Base-by-base conservation (phyloP, 2,329 filamentous ascomycete genomes). In the Cordyceps tenuipes region DNA sequence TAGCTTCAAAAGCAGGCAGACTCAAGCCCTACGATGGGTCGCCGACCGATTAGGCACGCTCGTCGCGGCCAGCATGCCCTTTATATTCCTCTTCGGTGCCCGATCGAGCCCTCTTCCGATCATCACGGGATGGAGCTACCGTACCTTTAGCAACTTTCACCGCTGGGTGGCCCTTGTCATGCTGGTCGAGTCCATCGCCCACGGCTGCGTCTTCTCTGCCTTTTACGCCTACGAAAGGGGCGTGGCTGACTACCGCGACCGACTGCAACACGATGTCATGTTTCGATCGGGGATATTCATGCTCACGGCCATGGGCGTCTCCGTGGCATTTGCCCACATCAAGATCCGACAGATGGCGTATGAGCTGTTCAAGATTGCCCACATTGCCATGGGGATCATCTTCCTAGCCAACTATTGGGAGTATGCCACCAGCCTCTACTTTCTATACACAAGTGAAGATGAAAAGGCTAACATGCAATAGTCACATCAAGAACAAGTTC, bases 91-190 rank as follows among this genome's bases (percentile, higher is more conserved):
- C 0, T 87, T 88, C 64, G 81, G 79, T 1, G 79, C 79, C 61
- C 76, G 85, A 31, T 87, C 87, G 64, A 86, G 87, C 62, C 70
- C 82, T 0, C 73, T 87, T 36, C 71, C 85, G 47, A 83, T 80
- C 78, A 67, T 81, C 1, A 87, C 85, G 0, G 84, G 84, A 1
- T 88, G 85, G 83, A 81, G 79, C 26, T 87, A 83, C 65, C 75
- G 77, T 7, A 83, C 81, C 0, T 87, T 82, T 65, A 87, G 82
- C 65, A 75, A 81, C 34, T 86, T 86, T 61, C 85, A 88, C 70
- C 79, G 84, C 9, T 83, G 82, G 74, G 74, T 85, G 10, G 84
- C 84, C 2, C 74, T 83, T 47, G 73, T 85, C 13, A 75, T 82
- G 15, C 82, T 82, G 0, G 61, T 84, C 1, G 76, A 86, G 64